Conservation (phyloP, 176 grass and related monocot species). For the Cenchrus fungigraminus region DNA sequence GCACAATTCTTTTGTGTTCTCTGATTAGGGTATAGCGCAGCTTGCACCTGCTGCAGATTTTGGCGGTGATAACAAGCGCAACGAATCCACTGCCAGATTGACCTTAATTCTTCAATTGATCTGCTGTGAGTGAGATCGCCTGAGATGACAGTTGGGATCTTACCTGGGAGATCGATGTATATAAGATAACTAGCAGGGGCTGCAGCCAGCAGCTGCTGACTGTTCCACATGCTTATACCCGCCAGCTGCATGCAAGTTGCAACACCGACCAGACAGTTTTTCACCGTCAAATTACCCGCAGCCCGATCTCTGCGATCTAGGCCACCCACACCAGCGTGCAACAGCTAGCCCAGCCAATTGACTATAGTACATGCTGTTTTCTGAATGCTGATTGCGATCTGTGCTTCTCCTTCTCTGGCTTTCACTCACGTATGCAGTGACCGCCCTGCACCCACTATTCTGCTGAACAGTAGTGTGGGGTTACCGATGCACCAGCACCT, state of each 20-base stretch:
- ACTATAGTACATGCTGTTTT: background rate
- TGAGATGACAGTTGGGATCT: slow-evolving; percentile 22
- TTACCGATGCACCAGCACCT: slow-evolving; percentile 6
- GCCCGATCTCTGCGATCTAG: slow-evolving; percentile 6
- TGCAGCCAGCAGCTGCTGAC: background rate
- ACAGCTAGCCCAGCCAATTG: background rate
- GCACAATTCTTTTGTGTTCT: background rate
- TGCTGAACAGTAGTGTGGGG: background rate
- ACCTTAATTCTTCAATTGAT: background rate
- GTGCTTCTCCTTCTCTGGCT: background rate
- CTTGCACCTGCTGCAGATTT: background rate
- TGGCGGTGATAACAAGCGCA: background rate
- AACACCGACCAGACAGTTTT: slow-evolving; percentile 20
- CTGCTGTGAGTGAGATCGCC: background rate
- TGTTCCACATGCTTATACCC: slow-evolving; percentile 1
- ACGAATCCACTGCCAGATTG: background rate
- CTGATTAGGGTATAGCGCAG: background rate
- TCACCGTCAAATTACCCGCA: background rate
- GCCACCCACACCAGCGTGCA: background rate
- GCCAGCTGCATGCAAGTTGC: slow-evolving; percentile 35
- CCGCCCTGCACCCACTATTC: background rate
- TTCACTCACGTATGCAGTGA: background rate
- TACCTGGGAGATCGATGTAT: background rate
- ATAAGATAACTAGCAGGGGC: background rate
- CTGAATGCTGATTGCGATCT: slow-evolving; percentile 1